phyloP scores from a whole-genome alignment of 2,329 filamentous ascomycete species.

The Pseudofabraea citricarpa region DNA sequence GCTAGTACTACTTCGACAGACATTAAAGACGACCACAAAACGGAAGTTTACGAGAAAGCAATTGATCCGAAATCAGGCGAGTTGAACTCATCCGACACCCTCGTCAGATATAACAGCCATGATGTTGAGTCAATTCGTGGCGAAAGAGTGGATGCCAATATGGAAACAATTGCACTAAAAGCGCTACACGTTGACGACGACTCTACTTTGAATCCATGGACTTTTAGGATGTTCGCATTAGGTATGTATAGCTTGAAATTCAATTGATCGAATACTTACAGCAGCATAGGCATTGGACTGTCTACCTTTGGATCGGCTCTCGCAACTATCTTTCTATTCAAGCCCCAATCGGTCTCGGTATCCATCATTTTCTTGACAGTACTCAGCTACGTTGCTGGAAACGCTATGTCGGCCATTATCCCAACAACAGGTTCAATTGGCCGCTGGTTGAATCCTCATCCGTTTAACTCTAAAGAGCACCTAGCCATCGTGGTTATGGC shows the following conservation, averaged over 20 bases:
- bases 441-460: conserved; percentile 33
- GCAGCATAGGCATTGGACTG: conserved; percentile 25
- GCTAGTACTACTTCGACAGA: neutral
- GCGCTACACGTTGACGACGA: conserved; percentile 15
- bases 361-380: conserved; percentile 40
- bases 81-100: conserved; percentile 1
- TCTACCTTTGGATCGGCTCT: conserved; percentile 34
- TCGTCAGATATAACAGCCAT: conserved; percentile 5
- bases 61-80: neutral
- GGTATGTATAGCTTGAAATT: conserved; percentile 15
- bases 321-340: conserved; percentile 41
- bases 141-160: conserved; percentile 8
- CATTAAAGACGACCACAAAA: neutral
- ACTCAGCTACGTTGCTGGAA: conserved; percentile 37
- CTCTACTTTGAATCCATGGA: conserved; percentile 24
- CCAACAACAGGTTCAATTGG: conserved; percentile 31
- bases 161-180: conserved; percentile 11
- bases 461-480: conserved; percentile 33
- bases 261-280: neutral
- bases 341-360: conserved; percentile 39
- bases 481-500: conserved; percentile 38
- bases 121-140: conserved; percentile 2
- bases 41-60: neutral
- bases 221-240: conserved; percentile 34
- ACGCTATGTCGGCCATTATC: conserved; percentile 31